Evolutionary conservation across 148 eudicot genomes (phyloP), one percentile per base, ranked within the genome.

Genomic region (Rhododendron ovatum): DNA sequence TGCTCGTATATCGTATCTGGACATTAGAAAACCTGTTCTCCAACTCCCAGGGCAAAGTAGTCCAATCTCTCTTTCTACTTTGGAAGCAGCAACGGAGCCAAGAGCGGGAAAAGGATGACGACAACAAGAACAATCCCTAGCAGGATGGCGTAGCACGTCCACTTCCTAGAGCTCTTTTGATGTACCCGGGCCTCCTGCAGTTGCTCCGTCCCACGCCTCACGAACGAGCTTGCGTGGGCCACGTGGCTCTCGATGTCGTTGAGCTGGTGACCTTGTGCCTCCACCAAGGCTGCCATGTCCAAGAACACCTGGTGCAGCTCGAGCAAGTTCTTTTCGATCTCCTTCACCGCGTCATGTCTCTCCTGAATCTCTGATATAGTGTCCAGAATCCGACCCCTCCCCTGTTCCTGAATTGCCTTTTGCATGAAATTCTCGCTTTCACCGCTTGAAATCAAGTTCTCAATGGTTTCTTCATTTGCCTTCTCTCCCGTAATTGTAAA

Each of bases 211-310:
- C 88, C 86, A 48, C 86, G 65, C 80, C 78, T 83, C 65, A 87
- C 88, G 28, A 87, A 87, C 30, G 86, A 87, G 67, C 88, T 87
- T 1, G 88, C 88, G 1, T 83, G 82, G 17, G 84, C 84, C 11
- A 87, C 88, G 2, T 87, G 88, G 82, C 85, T 87, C 82, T 87
- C 88, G 2, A 87, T 87, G 74, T 83, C 78, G 3, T 87, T 83
- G 4, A 87, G 82, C 41, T 87, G 85, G 15, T 45, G 63, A 14
- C 86, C 86, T 28, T 87, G 86, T 7, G 88, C 86, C 28, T 87
- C 88, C 12, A 87, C 88, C n/a, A 87, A 24, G 47, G 88, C 88
- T 11, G 88, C 88, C 88, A 86, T 86, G 75, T 86, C 88, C 85
- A 86, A 10, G 30, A 86, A 86, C 48, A 85, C 76, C 24, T 78